A percentile compares a stretch with the other conserved stretches of the same genome.
These are phyloP conservation scores for Trichaptum fuscoviolaceum DNA, from an alignment of 768 basidiomycete genomes.

Conservation along the genomic window DNA sequence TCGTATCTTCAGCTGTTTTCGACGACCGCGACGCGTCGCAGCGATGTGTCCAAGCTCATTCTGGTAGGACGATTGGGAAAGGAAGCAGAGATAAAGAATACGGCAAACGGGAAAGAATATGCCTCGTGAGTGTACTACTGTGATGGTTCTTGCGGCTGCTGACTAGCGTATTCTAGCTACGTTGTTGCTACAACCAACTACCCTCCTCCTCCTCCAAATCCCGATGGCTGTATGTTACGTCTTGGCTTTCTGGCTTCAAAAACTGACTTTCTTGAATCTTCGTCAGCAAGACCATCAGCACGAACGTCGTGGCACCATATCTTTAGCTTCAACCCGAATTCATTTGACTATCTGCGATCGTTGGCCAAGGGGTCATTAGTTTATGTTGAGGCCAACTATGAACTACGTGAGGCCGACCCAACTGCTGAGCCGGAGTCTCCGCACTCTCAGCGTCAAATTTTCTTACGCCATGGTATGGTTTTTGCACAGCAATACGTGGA, in stretches of 20 bases:
- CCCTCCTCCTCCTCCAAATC: conserved; percentile 48
- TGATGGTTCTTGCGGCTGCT: not conserved
- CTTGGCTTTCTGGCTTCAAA: not conserved
- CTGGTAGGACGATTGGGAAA: conserved; percentile 70
- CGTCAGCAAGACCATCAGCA: conserved; percentile 45
- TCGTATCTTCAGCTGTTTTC: conserved; percentile 46
- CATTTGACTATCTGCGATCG: conserved; percentile 60
- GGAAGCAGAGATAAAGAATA: conserved; percentile 64
- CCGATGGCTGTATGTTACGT: conserved; percentile 51
- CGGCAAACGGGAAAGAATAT: conserved; percentile 75
- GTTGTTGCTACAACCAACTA: conserved; percentile 69
- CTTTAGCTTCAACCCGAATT: conserved; percentile 58
- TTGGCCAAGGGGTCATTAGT: conserved; percentile 70
- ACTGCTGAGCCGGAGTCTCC: conserved; percentile 61
- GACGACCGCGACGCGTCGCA: conserved; percentile 44
- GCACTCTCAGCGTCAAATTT: conserved; percentile 75
- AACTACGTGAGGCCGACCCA: conserved; percentile 67
- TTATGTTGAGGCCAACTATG: conserved; percentile 76
- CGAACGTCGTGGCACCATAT: conserved; percentile 73
- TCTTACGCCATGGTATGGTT: conserved; percentile 65
- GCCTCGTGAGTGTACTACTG: conserved; percentile 46
- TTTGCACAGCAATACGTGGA: not conserved
- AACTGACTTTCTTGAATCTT: conserved; percentile 2
- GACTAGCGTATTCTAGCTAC: conserved; percentile 46
- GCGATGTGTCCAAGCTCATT: conserved; percentile 69